Evolutionary conservation across 345 rosid species (phyloP), one percentile per base, ranked within the genome.

Genomic region (Aurinia saxatilis): DNA sequence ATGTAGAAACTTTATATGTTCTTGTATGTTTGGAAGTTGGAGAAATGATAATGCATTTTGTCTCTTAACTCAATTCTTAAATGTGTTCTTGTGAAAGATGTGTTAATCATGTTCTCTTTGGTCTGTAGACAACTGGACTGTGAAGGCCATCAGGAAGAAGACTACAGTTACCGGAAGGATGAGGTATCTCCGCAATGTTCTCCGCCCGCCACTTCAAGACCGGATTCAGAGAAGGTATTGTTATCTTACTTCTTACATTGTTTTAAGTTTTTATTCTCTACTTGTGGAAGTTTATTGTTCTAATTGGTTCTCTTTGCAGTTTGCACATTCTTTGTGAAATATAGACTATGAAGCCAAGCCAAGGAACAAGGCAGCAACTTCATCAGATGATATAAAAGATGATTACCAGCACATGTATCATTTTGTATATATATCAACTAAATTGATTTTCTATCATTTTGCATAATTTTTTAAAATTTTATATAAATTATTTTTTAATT

Each of bases 121-220:
- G 29, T 42, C 30, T 74, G 9, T 37, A 95, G 99, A 87, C 60
- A 95, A 95, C 80, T 95, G 99, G 97, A 90, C 95, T 69, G 89
- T 68, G 75, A 95, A 95, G 82, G 97, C 97, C 6, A 90, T 95
- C 69, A 60, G 97, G 66, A 84, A 97, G 64, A 95, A 95, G 89
- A 95, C 99, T 9, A 93, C 99, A 0, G 97, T 95, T 57, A 87
- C 95, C 6, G 97, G 97, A 15, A 75, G 97, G 78, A 90, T 90
- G 97, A 90, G 86, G 79, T 84, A 87, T 60, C 82, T 90, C 27
- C 88, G 93, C 35, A 63, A 86, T 61, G 77, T 89, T 3, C 95
- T n/a, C n/a, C n/a, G n/a, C 93, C 34, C 88, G 96, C 63, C 81
- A 95, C 25, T 89, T 89, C 83, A 89, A 86, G 86, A 79, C 80